Percentiles rank a stretch among this genome's conserved stretches.
These are phyloP conservation scores for Yarrowia sp. DNA, from an alignment of 805 yeast species.

Conservation along the genomic window DNA sequence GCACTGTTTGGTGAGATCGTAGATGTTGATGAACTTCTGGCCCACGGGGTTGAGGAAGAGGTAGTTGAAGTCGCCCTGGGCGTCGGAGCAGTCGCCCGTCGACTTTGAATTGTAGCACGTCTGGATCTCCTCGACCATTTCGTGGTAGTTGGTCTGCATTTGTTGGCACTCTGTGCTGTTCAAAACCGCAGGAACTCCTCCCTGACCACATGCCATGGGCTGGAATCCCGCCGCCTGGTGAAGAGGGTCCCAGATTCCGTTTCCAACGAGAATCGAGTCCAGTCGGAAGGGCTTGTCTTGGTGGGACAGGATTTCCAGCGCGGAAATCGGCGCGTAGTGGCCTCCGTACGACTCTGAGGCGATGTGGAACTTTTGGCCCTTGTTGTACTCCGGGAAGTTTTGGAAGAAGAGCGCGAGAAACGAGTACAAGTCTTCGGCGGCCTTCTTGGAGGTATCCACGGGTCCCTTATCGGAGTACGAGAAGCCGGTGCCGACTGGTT, in stretches of 20 bases:
- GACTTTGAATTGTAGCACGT: slow-evolving; percentile 75
- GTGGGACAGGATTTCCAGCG: slow-evolving; percentile 70
- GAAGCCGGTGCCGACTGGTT: slow-evolving; percentile 82
- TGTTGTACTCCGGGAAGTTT: slow-evolving; percentile 56
- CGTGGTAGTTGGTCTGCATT: background rate
- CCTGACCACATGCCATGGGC: slow-evolving; percentile 91
- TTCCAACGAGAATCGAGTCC: slow-evolving; percentile 85
- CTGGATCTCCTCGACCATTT: slow-evolving; percentile 61
- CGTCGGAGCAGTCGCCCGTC: slow-evolving; percentile 84
- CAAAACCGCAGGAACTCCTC: slow-evolving; percentile 70
- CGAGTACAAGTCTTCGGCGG: slow-evolving; percentile 77
- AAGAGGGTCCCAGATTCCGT: slow-evolving; percentile 81
- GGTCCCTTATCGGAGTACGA: slow-evolving; percentile 58
- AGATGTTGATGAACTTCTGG: slow-evolving; percentile 4
- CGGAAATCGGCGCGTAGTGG: slow-evolving; percentile 81
- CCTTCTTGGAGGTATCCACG: slow-evolving; percentile 64
- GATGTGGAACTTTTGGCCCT: slow-evolving; percentile 64
- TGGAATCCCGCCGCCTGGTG: slow-evolving; percentile 76
- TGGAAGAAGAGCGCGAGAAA: slow-evolving; percentile 76
- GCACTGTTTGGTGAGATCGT: slow-evolving; percentile 13
- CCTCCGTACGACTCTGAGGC: slow-evolving; percentile 89
- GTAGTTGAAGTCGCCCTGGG: slow-evolving; percentile 70
- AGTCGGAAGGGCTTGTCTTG: slow-evolving; percentile 63
- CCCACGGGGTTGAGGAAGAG: slow-evolving; percentile 19
- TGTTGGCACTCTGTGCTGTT: slow-evolving; percentile 75